Percentiles rank a stretch among this genome's conserved stretches.
Conservation (phyloP, 805 yeast species). For the Citeromyces matritensis region DNA sequence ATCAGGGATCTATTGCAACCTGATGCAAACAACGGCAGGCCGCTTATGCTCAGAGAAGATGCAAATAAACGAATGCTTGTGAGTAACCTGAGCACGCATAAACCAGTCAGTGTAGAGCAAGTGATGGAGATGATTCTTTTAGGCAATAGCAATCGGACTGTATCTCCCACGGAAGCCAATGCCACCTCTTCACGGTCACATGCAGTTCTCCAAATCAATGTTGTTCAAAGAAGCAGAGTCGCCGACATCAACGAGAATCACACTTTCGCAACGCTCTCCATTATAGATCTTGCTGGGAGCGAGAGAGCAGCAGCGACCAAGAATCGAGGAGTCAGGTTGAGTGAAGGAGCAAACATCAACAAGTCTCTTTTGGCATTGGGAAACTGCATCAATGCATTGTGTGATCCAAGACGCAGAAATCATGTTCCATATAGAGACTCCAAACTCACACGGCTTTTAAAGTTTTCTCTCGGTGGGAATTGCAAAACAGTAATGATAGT, state of each 20-base stretch:
- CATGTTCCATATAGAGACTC: slow-evolving; percentile 91
- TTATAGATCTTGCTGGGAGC: slow-evolving; percentile 90
- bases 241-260: slow-evolving; percentile 54
- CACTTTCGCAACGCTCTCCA: slow-evolving; percentile 65
- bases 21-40: slow-evolving; percentile 21
- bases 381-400: slow-evolving; percentile 84
- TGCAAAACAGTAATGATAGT: slow-evolving; percentile 95
- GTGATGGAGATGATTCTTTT: slow-evolving; percentile 62
- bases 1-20: slow-evolving; percentile 69
- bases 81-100: slow-evolving; percentile 50
- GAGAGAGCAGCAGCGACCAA: slow-evolving; percentile 87
- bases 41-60: slow-evolving; percentile 58
- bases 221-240: slow-evolving; percentile 40
- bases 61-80: slow-evolving; percentile 50
- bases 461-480: slow-evolving; percentile 85
- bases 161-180: slow-evolving; percentile 84
- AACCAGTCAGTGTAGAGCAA: slow-evolving; percentile 47
- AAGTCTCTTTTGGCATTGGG: slow-evolving; percentile 81
- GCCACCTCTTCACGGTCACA: slow-evolving; percentile 86
- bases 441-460: slow-evolving; percentile 71
- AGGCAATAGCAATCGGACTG: slow-evolving; percentile 68
- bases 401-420: slow-evolving; percentile 48
- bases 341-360: slow-evolving; percentile 91
- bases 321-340: slow-evolving; percentile 66
- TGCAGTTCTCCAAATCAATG: slow-evolving; percentile 76